Conservation (phyloP, 1,284 basidiomycete genomes). For the Lentinula novae-zelandiae region DNA sequence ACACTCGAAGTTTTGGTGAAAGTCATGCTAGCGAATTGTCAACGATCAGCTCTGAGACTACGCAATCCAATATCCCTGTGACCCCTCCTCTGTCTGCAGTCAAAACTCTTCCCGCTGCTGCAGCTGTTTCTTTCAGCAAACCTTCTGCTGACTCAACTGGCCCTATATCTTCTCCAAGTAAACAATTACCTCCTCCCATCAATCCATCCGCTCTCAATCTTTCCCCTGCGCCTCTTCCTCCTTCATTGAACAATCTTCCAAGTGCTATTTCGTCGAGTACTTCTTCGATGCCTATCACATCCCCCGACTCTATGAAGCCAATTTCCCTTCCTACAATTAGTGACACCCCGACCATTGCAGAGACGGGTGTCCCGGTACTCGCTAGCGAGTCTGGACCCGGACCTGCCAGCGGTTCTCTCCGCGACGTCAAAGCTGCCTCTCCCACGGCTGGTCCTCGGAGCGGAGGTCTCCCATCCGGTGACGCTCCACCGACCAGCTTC, state of each 20-base stretch:
- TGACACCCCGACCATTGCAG: constrained; percentile 55
- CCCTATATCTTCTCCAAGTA: constrained; percentile 8
- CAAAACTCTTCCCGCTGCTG: constrained; percentile 16
- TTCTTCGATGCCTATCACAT: constrained; percentile 23
- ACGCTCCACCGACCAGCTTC: constrained; percentile 27
- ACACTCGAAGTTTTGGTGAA: constrained; percentile 77
- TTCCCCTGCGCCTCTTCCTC: constrained; percentile 49
- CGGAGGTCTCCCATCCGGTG: constrained; percentile 22
- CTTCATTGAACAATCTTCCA: constrained; percentile 14
- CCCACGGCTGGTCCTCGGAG: constrained; percentile 28
- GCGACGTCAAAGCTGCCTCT: constrained; percentile 41
- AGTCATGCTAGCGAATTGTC: constrained; percentile 73
- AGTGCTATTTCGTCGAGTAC: constrained; percentile 18
- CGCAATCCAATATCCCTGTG: constrained; percentile 32
- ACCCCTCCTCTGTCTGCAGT: constrained; percentile 33
- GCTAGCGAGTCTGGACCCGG: constrained; percentile 54
- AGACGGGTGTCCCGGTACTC: constrained; percentile 54
- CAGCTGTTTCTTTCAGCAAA: constrained; percentile 13
- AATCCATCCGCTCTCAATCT: constrained; percentile 54
- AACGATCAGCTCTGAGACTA: constrained; percentile 39
- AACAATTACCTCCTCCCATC: constrained; percentile 37
- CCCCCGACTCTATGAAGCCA: constrained; percentile 18
- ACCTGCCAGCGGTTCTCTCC: constrained; percentile 60
- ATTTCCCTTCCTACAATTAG: constrained; percentile 27
- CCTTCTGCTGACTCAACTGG: constrained; percentile 13